These are phyloP conservation scores for Dendrocalamus latiflorus DNA, from an alignment of 202 grass and related monocot genomes.

Conservation along the genomic window DNA sequence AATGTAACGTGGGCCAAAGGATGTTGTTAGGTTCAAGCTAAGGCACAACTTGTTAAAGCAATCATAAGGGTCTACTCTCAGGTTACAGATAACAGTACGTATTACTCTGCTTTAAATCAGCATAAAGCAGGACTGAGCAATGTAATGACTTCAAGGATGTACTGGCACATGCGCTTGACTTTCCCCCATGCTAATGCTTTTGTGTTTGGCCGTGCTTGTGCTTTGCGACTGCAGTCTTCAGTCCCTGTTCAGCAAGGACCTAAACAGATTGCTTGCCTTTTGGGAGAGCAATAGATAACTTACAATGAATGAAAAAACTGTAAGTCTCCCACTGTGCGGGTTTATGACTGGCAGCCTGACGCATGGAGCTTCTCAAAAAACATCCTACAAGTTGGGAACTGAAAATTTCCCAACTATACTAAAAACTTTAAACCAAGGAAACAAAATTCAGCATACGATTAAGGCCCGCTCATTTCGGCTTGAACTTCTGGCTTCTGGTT, in stretches of 20 bases:
- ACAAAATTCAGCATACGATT: neutral
- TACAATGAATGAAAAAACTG: neutral
- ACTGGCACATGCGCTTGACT: neutral
- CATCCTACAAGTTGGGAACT: neutral
- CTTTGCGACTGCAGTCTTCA: neutral
- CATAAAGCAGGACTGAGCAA: neutral
- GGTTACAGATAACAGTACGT: neutral
- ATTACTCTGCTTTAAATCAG: neutral
- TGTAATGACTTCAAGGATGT: constrained; percentile 9
- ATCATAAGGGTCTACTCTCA: neutral
- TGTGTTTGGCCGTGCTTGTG: neutral
- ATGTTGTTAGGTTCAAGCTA: neutral
- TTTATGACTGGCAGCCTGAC: neutral
- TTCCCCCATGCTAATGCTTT: neutral
- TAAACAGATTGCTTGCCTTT: neutral
- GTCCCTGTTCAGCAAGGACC: neutral
- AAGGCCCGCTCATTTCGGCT: neutral
- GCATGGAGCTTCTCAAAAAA: neutral
- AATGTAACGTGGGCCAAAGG: neutral
- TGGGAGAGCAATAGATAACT: neutral
- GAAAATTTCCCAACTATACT: neutral
- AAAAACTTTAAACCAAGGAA: neutral
- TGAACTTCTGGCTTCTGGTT: no score
- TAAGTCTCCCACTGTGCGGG: neutral
- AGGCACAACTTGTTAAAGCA: neutral